phyloP scores from a whole-genome alignment of 2,329 filamentous ascomycete species.

The Sporothrix pseudoabietina region DNA sequence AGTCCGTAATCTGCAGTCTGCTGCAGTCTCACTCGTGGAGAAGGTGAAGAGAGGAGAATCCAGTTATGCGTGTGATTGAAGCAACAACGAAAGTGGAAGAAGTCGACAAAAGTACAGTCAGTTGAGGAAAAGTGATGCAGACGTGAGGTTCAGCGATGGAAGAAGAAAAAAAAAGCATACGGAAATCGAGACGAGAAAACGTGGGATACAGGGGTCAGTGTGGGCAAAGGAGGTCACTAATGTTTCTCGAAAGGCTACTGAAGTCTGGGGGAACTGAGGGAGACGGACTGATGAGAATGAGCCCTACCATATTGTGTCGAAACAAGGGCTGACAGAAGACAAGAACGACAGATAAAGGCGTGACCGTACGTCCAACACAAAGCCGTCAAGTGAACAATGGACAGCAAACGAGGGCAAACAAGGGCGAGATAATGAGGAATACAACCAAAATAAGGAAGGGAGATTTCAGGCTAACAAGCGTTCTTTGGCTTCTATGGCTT shows the following conservation, averaged over 20 bases:
- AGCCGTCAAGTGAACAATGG: neutral
- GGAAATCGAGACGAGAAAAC: neutral
- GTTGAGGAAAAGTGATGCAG: neutral
- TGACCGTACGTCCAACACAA: neutral
- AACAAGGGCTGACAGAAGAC: neutral
- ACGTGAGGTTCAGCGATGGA: neutral
- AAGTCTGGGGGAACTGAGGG: neutral
- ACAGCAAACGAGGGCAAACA: neutral
- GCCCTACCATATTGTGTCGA: neutral
- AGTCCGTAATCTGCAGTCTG: neutral
- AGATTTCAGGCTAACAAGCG: neutral
- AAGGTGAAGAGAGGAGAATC: neutral
- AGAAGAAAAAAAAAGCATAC: neutral
- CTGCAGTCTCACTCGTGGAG: neutral
- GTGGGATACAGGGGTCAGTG: constrained; percentile 1
- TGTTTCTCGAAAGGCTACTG: neutral
- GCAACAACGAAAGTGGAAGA: neutral
- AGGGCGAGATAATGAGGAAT: neutral
- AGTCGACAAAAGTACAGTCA: neutral
- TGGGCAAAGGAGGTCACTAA: neutral
- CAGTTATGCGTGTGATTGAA: neutral
- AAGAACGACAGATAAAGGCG: neutral
- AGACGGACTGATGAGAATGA: neutral
- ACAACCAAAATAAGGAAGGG: neutral
- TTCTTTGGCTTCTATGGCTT: neutral